A percentile compares a stretch with the other conserved stretches of the same genome.
Conservation (phyloP, 2,329 filamentous ascomycete species). For the Epichloe sylvatica region DNA sequence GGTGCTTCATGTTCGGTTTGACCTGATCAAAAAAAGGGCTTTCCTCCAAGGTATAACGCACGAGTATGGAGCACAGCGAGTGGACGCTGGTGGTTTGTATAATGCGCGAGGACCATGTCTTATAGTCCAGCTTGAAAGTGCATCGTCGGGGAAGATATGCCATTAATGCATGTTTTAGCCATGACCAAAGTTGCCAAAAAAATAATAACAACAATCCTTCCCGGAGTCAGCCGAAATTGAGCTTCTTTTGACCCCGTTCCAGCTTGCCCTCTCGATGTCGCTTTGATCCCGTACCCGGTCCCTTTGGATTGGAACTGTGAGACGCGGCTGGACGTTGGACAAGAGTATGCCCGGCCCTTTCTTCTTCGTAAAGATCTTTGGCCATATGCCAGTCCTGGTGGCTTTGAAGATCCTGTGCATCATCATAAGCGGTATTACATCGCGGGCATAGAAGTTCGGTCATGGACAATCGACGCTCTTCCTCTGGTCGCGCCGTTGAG, state of each 20-base stretch:
- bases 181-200: neutral
- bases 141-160: neutral
- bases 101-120: neutral
- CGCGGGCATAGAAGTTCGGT: constrained; percentile 39
- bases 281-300: constrained; percentile 25
- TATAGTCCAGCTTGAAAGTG: neutral
- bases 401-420: constrained; percentile 48
- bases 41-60: neutral
- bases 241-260: constrained; percentile 46
- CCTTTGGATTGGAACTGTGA: constrained; percentile 17
- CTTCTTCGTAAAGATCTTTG: constrained; percentile 59
- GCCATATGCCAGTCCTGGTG: constrained; percentile 95
- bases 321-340: constrained; percentile 22
- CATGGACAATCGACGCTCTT: neutral
- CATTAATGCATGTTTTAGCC: neutral
- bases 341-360: constrained; percentile 37
- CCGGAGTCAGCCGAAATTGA: constrained; percentile 41
- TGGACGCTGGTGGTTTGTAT: neutral
- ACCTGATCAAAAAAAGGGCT: neutral
- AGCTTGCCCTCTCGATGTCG: constrained; percentile 25
- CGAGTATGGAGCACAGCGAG: neutral
- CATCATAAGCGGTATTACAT: constrained; percentile 49
- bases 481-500: neutral
- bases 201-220: neutral
- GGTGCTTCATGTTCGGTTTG: neutral